phyloP scores from a whole-genome alignment of 2,329 filamentous ascomycete species.

The Alternaria ventricosa region DNA sequence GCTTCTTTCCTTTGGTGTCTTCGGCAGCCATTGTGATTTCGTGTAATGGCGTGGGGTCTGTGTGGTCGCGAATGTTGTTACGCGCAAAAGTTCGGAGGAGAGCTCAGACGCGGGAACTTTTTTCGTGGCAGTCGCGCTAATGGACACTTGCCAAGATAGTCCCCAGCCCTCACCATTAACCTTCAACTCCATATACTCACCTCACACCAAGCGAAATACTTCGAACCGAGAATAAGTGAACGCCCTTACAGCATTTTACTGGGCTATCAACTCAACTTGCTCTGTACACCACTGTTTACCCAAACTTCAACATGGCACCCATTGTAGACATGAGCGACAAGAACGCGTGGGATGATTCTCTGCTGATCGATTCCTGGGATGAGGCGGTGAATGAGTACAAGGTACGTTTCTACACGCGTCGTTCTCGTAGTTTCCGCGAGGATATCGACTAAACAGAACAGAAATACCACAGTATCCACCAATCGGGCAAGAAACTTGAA shows the following conservation, averaged over 20 bases:
- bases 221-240: neutral
- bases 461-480: constrained; percentile 49
- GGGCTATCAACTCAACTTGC: neutral
- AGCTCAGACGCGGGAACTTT: constrained; percentile 40
- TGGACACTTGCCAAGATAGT: constrained; percentile 24
- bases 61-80: constrained; percentile 15
- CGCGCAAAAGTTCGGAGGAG: constrained; percentile 40
- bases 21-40: constrained; percentile 59
- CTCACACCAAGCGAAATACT: neutral
- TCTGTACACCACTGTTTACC: neutral
- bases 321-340: constrained; percentile 38
- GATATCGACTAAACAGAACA: constrained; percentile 20
- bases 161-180: constrained; percentile 1
- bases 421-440: neutral
- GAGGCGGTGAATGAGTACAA: constrained; percentile 47
- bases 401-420: constrained; percentile 20
- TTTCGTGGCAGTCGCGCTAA: constrained; percentile 36
- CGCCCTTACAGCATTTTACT: neutral
- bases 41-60: constrained; percentile 17
- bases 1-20: constrained; percentile 61
- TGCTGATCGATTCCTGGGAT: constrained; percentile 45
- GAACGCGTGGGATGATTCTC: constrained; percentile 49
- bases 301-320: constrained; percentile 26
- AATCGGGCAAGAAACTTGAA: constrained; percentile 45
- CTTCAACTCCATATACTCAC: neutral